phyloP scores from a whole-genome alignment of 177 flowering plant genomes.

The Vitis hybrid region DNA sequence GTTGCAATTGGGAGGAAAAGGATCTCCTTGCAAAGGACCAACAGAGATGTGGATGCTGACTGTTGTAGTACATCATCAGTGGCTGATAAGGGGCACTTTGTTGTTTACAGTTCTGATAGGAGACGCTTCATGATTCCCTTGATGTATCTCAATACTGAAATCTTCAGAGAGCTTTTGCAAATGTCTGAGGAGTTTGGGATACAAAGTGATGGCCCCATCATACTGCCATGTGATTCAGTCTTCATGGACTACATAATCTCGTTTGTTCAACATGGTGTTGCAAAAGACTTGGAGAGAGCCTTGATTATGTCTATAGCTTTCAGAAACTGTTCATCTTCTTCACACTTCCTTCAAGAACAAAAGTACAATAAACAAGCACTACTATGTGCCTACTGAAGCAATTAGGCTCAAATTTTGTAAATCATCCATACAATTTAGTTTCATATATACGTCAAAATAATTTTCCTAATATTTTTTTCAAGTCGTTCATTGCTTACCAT shows the following conservation, averaged over 20 bases:
- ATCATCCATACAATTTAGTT: too few relatives aligned
- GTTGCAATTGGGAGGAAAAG: constrained; percentile 14
- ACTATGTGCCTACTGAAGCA: too few relatives aligned
- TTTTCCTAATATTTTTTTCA: too few relatives aligned
- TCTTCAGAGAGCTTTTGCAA: not conserved
- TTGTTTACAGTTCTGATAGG: not conserved
- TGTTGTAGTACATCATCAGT: constrained; percentile 3
- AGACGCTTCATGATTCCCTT: constrained; percentile 5
- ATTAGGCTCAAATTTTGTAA: too few relatives aligned
- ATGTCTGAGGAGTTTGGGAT: constrained; percentile 9
- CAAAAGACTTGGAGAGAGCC: constrained; percentile 2
- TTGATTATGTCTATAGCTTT: not conserved
- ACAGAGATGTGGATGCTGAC: not conserved
- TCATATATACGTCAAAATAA: too few relatives aligned
- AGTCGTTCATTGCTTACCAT: too few relatives aligned
- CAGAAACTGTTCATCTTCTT: not conserved
- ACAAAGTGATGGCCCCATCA: not conserved
- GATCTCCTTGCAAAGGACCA: constrained; percentile 5
- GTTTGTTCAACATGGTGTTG: not conserved
- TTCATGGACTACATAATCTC: constrained; percentile 1
- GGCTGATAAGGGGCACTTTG: constrained; percentile 10
- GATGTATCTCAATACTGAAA: not conserved
- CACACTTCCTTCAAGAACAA: not conserved
- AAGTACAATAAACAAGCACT: too few relatives aligned
- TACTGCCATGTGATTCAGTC: not conserved